phyloP scores from a whole-genome alignment of 2,329 filamentous ascomycete species.

The Pyrenophora graminea region DNA sequence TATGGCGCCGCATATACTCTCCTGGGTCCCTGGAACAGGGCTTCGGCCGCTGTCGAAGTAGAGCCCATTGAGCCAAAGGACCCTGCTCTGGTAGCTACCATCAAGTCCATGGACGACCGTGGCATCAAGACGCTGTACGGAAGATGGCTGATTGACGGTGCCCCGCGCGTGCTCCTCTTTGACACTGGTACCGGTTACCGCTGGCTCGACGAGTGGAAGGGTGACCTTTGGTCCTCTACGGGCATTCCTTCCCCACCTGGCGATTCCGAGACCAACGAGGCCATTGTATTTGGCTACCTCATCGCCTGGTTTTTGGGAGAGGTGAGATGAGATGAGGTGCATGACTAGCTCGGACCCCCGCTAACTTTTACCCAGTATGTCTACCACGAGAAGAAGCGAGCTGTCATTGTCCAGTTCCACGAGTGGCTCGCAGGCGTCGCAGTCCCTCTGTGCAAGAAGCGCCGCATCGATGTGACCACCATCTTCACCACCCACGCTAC shows the following conservation, averaged over 20 bases:
- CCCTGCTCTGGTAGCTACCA: constrained; percentile 77
- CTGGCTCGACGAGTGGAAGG: constrained; percentile 95
- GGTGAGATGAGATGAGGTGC: constrained; percentile 56
- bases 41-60: constrained; percentile 95
- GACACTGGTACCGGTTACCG: constrained; percentile 92
- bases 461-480: constrained; percentile 93
- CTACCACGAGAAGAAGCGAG: constrained; percentile 85
- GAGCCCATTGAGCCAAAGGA: constrained; percentile 87
- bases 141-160: constrained; percentile 96
- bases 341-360: not conserved
- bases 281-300: constrained; percentile 95
- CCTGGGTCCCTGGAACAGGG: constrained; percentile 89
- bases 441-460: constrained; percentile 87
- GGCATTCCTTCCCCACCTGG: constrained; percentile 91
- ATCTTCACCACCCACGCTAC: constrained; percentile 99
- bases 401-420: constrained; percentile 97
- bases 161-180: constrained; percentile 89
- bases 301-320: constrained; percentile 98
- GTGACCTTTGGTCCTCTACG: constrained; percentile 89
- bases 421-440: constrained; percentile 97
- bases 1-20: constrained; percentile 98
- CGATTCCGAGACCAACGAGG: constrained; percentile 95
- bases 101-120: constrained; percentile 89
- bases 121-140: constrained; percentile 91
- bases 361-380: constrained; percentile 69